Percentiles rank a stretch among this genome's conserved stretches.
Conservation (phyloP, 2,329 filamentous ascomycete genomes). For the Neofusicoccum sp. region DNA sequence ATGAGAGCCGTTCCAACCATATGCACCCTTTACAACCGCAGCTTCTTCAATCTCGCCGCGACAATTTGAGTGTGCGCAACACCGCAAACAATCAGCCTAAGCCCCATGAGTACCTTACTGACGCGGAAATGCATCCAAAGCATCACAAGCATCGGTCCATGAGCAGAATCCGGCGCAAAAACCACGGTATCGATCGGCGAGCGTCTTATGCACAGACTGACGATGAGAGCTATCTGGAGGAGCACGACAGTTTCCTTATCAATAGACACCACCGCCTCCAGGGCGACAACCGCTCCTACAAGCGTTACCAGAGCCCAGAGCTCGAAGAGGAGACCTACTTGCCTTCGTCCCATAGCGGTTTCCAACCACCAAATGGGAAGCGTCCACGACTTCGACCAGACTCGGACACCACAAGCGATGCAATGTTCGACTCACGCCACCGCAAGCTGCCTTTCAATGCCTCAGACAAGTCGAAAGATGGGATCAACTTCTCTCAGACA, state of each 20-base stretch:
- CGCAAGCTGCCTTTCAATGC: not conserved
- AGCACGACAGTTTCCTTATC: no score
- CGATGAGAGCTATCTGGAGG: not conserved
- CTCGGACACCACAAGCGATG: no score
- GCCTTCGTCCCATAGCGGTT: not conserved
- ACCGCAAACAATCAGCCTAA: not conserved
- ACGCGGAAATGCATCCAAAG: not conserved
- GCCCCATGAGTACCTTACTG: not conserved
- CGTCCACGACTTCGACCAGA: not conserved
- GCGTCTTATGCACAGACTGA: not conserved
- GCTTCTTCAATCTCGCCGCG: not conserved
- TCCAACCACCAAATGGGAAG: not conserved
- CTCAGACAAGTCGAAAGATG: not conserved
- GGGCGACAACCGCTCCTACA: not conserved
- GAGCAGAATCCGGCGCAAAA: not conserved
- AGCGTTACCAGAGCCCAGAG: not conserved
- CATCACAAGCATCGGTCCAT: not conserved
- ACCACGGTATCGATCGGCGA: not conserved
- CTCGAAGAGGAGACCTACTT: not conserved
- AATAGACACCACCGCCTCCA: not conserved
- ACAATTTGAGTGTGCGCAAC: not conserved
- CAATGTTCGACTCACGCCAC: not conserved
- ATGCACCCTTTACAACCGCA: not conserved
- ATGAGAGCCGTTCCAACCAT: not conserved
- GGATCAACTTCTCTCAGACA: not conserved